A percentile compares a stretch with the other conserved stretches of the same genome.
These are phyloP conservation scores for Talaromyces atroroseus DNA, from an alignment of 2,329 filamentous ascomycete species.

Conservation along the genomic window DNA sequence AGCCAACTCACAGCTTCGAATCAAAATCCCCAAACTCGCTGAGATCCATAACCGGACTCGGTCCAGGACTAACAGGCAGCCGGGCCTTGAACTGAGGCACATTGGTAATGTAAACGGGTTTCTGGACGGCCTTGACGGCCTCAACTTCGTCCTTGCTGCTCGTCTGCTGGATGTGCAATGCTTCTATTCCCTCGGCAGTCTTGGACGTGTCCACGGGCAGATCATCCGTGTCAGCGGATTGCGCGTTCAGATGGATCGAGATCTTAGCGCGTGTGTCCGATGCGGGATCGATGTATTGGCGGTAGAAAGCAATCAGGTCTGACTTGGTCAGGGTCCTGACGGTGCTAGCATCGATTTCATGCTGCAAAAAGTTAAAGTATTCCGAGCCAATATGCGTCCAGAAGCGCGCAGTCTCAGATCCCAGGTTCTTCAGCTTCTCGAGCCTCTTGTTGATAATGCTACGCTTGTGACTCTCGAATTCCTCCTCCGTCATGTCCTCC, in stretches of 20 bases:
- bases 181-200: conserved; percentile 33
- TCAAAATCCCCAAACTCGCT: conserved; percentile 81
- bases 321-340: conserved; percentile 70
- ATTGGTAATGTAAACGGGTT: conserved; percentile 63
- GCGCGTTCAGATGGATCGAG: conserved; percentile 75
- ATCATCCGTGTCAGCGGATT: conserved; percentile 48
- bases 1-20: conserved; percentile 69
- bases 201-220: conserved; percentile 8
- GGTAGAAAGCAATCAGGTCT: conserved; percentile 76
- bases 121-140: conserved; percentile 26
- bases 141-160: conserved; percentile 18
- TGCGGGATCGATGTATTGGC: conserved; percentile 65
- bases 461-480: conserved; percentile 87
- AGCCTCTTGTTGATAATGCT: conserved; percentile 80
- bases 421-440: conserved; percentile 88
- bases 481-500: conserved; percentile 68
- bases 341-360: conserved; percentile 69
- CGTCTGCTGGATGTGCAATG: conserved; percentile 21
- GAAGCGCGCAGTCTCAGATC: conserved; percentile 74
- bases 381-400: conserved; percentile 83
- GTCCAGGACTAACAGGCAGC: conserved; percentile 66
- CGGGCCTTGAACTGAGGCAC: conserved; percentile 74
- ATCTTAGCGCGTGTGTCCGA: conserved; percentile 75
- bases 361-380: conserved; percentile 81
- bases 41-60: conserved; percentile 67